These are phyloP conservation scores for Penicillium psychrosexuale DNA, from an alignment of 2,329 filamentous ascomycete species.

Conservation along the genomic window DNA sequence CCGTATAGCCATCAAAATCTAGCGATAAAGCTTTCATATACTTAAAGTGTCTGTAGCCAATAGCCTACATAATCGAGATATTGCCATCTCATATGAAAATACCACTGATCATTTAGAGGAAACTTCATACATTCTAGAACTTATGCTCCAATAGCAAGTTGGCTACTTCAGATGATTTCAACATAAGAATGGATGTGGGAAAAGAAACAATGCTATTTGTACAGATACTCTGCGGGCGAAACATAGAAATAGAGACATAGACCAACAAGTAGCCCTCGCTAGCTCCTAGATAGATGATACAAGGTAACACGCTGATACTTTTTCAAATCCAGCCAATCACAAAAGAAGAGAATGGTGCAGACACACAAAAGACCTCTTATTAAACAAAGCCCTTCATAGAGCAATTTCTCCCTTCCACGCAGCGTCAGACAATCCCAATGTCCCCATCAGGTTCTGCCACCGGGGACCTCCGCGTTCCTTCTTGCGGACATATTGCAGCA, in stretches of 20 bases:
- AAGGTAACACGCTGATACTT: constrained; percentile 15
- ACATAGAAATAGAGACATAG: constrained; percentile 4
- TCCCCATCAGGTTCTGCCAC: constrained; percentile 83
- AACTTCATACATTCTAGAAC: background rate
- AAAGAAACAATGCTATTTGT: constrained; percentile 24
- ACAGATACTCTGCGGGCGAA: constrained; percentile 16
- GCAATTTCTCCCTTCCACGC: constrained; percentile 90
- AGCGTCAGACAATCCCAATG: constrained; percentile 78
- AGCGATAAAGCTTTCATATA: too few species aligned
- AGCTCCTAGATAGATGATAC: constrained; percentile 9
- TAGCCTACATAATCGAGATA: background rate
- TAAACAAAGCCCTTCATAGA: constrained; percentile 49
- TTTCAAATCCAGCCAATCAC: constrained; percentile 6
- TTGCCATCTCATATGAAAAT: background rate
- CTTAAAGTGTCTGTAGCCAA: too few species aligned
- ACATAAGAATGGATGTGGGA: background rate
- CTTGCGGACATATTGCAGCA: constrained; percentile 78
- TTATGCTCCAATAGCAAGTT: background rate
- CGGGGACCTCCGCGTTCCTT: constrained; percentile 89
- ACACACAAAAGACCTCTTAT: constrained; percentile 15
- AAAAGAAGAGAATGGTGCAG: constrained; percentile 2
- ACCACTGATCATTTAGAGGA: background rate
- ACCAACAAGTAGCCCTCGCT: constrained; percentile 11
- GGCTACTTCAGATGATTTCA: background rate
- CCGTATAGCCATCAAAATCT: too few species aligned